Conservation (phyloP, 148 eudicot genomes). For the Salicornia ramosissima region DNA sequence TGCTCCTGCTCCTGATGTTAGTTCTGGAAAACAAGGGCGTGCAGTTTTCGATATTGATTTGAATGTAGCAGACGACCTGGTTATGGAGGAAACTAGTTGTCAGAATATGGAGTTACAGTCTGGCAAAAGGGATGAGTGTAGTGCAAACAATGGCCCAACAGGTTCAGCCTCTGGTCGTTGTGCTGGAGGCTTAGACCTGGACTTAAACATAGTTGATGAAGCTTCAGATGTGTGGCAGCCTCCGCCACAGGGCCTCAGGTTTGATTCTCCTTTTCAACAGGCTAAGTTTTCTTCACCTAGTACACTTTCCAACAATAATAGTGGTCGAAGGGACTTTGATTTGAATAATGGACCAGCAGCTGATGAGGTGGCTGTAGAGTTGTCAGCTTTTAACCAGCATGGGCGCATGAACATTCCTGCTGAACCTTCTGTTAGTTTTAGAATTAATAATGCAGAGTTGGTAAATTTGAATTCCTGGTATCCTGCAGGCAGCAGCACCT, state of each 20-base stretch:
- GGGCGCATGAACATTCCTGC: slow-evolving; percentile 30
- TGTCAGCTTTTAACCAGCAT: slow-evolving; percentile 27
- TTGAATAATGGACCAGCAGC: slow-evolving; percentile 74
- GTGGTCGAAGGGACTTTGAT: slow-evolving; percentile 63
- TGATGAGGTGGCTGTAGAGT: slow-evolving; percentile 48
- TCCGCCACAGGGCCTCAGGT: too few relatives aligned
- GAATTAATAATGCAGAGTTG: slow-evolving; percentile 40
- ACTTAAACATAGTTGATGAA: slow-evolving; percentile 73
- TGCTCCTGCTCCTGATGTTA: slow-evolving; percentile 28
- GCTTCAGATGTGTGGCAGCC: slow-evolving; percentile 30
- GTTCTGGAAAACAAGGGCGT: slow-evolving; percentile 41
- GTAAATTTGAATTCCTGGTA: slow-evolving; percentile 55
- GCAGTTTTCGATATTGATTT: slow-evolving; percentile 68
- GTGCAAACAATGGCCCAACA: slow-evolving; percentile 6
- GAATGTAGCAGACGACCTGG: slow-evolving; percentile 72
- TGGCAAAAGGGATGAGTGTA: slow-evolving; percentile 20
- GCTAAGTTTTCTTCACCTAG: too few relatives aligned
- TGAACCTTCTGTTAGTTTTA: slow-evolving; percentile 40
- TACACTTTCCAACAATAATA: background rate
- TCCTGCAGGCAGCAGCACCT: slow-evolving; percentile 44
- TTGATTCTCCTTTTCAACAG: too few relatives aligned
- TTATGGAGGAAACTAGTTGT: slow-evolving; percentile 45
- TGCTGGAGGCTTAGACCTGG: slow-evolving; percentile 64
- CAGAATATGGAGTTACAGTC: slow-evolving; percentile 33
- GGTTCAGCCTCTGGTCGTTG: slow-evolving; percentile 32